Base-by-base conservation (phyloP, 768 basidiomycete genomes). In the Tricholoma terreum region DNA sequence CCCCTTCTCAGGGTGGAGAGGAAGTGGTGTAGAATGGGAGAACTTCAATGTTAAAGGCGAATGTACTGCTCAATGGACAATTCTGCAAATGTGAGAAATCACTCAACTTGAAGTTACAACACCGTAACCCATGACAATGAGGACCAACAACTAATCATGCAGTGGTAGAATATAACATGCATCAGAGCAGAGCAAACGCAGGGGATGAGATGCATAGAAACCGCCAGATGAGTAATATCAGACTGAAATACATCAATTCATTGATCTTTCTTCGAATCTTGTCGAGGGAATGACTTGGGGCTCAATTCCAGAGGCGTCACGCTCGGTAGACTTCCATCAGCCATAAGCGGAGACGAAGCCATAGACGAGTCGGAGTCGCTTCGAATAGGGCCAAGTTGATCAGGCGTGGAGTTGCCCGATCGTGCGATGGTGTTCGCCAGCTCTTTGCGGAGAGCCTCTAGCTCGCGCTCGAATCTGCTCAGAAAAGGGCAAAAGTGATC, bases 401-500 rank as follows among this genome's bases (percentile, higher is more conserved):
- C 66, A n/a, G 87, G 86, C 36, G 81, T 87, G 4, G 82, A 76
- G 11, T 71, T 72, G 0, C 79, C 80, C 6, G 77, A 86, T 15
- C 84, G 83, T 17, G 80, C 75, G 22, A 74, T 78, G 12, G 76
- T 78, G 62, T 92, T 89, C 2, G 92, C 92, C 30, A 96, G 80
- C 65, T 97, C 94, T 72, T 92, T 94, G 50, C 94, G 86, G 36
- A 97, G 72, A 6, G 89, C 87, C 67, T 96, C 94, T 22, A 97
- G 76, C 71, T 97, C 94, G 24, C 91, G 84, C 71, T 97, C 94
- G 64, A 97, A 97, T 69, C 94, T 95, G 57, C 45, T 57, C 60
- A 54, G 22, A 59, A 42, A 54, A 43, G 24, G 15, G 36, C 12
- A 52, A 22, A 38, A 17, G 17, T 19, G 17, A 52, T 58, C 19